phyloP scores from a whole-genome alignment of 495 filamentous ascomycete species.

The Lophium mytilinum region DNA sequence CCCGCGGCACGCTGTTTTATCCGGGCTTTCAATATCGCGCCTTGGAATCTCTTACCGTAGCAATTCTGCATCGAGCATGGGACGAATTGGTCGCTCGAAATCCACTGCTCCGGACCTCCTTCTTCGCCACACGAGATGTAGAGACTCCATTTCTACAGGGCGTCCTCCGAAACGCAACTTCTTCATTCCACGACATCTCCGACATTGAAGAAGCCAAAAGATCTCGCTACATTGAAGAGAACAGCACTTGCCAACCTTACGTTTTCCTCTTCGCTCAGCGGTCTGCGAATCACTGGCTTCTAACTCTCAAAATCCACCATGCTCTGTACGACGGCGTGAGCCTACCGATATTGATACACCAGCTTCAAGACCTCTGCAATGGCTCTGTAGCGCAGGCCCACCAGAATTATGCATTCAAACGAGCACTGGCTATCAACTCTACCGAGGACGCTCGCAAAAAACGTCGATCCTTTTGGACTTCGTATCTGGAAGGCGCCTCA shows the following conservation, averaged over 20 bases:
- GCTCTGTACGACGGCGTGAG: slow-evolving; percentile 54
- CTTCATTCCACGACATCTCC: slow-evolving; percentile 8
- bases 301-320: slow-evolving; percentile 51
- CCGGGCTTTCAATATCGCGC: slow-evolving; percentile 50
- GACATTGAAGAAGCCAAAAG: slow-evolving; percentile 17
- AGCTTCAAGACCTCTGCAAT: slow-evolving; percentile 38
- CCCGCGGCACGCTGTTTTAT: slow-evolving; percentile 51
- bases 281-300: slow-evolving; percentile 24
- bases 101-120: slow-evolving; percentile 54
- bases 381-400: background rate
- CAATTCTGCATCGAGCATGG: slow-evolving; percentile 46
- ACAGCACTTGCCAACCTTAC: slow-evolving; percentile 20
- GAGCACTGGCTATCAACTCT: slow-evolving; percentile 29
- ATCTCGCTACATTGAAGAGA: slow-evolving; percentile 14
- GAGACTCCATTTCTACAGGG: slow-evolving; percentile 48
- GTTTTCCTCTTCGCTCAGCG: slow-evolving; percentile 27
- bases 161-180: slow-evolving; percentile 29
- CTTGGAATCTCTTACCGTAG: slow-evolving; percentile 28
- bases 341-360: slow-evolving; percentile 41
- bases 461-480: slow-evolving; percentile 45
- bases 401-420: slow-evolving; percentile 8
- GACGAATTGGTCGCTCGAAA: slow-evolving; percentile 41
- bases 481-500: slow-evolving; percentile 38
- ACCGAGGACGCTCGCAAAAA: slow-evolving; percentile 12
- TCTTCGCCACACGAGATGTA: slow-evolving; percentile 40